Evolutionary conservation across 495 filamentous ascomycete genomes (phyloP).

Genomic region (Pseudevernia furfuracea): DNA sequence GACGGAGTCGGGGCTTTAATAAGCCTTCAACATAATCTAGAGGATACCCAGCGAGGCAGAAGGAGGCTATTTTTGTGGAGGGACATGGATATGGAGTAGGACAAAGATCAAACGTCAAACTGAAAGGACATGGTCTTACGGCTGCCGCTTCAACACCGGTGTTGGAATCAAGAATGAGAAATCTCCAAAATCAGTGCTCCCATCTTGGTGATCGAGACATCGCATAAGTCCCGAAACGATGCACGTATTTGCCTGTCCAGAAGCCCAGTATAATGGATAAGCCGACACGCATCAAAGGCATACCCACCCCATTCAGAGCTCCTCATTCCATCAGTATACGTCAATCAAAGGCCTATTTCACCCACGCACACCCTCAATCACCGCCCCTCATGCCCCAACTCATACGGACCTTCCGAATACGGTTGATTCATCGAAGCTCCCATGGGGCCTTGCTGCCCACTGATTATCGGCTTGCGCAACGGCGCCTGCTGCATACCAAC

Average conservation of each 20-base stretch:
- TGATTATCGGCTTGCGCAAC: not conserved
- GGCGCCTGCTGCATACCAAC: not conserved
- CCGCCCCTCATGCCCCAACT: not conserved
- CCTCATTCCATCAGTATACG: not conserved
- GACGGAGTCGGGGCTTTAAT: no score
- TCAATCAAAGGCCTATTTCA: not conserved
- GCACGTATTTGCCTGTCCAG: not conserved
- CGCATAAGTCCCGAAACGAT: not conserved
- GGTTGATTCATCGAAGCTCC: not conserved
- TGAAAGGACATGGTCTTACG: no score
- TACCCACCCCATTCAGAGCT: not conserved
- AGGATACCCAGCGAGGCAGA: no score
- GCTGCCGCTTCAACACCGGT: no score
- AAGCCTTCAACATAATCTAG: no score
- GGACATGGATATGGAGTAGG: no score
- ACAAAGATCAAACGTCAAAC: no score
- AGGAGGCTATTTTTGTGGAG: no score
- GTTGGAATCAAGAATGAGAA: no score
- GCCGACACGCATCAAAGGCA: not conserved
- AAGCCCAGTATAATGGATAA: not conserved
- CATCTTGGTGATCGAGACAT: no score
- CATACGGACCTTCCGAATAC: not conserved
- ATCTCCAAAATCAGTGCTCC: no score
- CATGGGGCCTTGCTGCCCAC: not conserved
- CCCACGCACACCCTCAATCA: not conserved